phyloP scores from a whole-genome alignment of 2,329 filamentous ascomycete species.

The Sporothrix pallida region DNA sequence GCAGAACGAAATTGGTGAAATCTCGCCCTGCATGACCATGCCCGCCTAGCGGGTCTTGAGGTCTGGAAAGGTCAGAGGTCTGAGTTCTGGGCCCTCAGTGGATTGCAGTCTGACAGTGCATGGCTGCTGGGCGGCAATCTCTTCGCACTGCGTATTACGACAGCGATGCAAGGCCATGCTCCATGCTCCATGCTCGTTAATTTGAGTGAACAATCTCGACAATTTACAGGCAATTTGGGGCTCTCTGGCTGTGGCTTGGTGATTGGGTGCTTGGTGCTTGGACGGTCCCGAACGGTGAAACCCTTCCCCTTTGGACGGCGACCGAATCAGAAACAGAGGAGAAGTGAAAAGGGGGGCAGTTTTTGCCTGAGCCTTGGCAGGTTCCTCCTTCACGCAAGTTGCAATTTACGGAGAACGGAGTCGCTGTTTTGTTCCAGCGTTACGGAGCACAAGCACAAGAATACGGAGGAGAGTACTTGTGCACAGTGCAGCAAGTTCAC shows the following conservation, averaged over 20 bases:
- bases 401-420: neutral
- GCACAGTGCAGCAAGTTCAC: constrained; percentile 9
- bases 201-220: too few species aligned
- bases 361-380: constrained; percentile 8
- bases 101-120: constrained; percentile 10
- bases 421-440: neutral
- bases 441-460: neutral
- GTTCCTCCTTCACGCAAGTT: neutral
- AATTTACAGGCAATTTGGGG: constrained; percentile 22
- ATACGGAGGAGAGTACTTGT: neutral
- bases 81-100: too few species aligned
- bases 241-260: constrained; percentile 1
- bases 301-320: neutral
- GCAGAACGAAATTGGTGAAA: neutral
- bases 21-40: constrained; percentile 24
- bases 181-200: neutral
- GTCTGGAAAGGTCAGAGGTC: too few species aligned
- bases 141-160: constrained; percentile 24
- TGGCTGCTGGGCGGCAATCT: constrained; percentile 12
- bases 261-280: constrained; percentile 20
- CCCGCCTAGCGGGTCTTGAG: too few species aligned
- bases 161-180: neutral
- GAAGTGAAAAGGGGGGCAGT: neutral
- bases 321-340: constrained; percentile 30
- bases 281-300: constrained; percentile 31